Evolutionary conservation across 2,329 filamentous ascomycete genomes (phyloP).

Genomic region (Arthrobotrys sphaeroides): DNA sequence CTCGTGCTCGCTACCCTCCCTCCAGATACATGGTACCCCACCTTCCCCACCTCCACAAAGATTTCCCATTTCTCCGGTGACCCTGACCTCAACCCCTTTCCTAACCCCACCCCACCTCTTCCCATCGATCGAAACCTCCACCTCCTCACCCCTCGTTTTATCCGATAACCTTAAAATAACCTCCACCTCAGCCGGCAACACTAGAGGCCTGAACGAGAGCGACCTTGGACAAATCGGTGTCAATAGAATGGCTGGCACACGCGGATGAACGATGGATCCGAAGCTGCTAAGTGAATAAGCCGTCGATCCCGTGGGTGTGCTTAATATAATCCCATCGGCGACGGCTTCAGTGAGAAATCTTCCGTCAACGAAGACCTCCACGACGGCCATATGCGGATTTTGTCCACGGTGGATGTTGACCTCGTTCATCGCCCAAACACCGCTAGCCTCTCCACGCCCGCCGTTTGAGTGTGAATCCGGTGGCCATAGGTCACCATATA

Average conservation of each 20-base stretch:
- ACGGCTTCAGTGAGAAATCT: slow-evolving; percentile 92
- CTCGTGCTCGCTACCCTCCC: slow-evolving; percentile 69
- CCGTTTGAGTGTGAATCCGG: slow-evolving; percentile 13
- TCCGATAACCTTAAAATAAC: slow-evolving; percentile 83
- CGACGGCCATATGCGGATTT: slow-evolving; percentile 87
- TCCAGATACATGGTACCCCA: slow-evolving; percentile 62
- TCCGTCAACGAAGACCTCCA: slow-evolving; percentile 89
- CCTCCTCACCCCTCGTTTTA: slow-evolving; percentile 78
- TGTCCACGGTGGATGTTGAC: slow-evolving; percentile 91
- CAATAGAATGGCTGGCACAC: slow-evolving; percentile 86
- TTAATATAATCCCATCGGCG: slow-evolving; percentile 92
- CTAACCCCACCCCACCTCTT: slow-evolving; percentile 72
- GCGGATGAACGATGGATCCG: slow-evolving; percentile 90
- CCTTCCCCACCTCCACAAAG: slow-evolving; percentile 56
- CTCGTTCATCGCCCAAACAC: slow-evolving; percentile 80
- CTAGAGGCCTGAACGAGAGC: slow-evolving; percentile 88
- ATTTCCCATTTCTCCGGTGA: slow-evolving; percentile 88
- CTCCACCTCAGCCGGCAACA: slow-evolving; percentile 84
- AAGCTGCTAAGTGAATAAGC: slow-evolving; percentile 94
- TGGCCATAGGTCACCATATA: slow-evolving; percentile 54
- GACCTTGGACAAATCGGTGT: slow-evolving; percentile 95
- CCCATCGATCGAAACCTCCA: slow-evolving; percentile 83
- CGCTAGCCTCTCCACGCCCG: slow-evolving; percentile 22
- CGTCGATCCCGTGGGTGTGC: slow-evolving; percentile 92
- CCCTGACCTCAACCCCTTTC: slow-evolving; percentile 83